Percentiles rank a stretch among this genome's conserved stretches.
phyloP scores from a whole-genome alignment of 192 early-diverging fungal genomes.

The Coemansia sp. region DNA sequence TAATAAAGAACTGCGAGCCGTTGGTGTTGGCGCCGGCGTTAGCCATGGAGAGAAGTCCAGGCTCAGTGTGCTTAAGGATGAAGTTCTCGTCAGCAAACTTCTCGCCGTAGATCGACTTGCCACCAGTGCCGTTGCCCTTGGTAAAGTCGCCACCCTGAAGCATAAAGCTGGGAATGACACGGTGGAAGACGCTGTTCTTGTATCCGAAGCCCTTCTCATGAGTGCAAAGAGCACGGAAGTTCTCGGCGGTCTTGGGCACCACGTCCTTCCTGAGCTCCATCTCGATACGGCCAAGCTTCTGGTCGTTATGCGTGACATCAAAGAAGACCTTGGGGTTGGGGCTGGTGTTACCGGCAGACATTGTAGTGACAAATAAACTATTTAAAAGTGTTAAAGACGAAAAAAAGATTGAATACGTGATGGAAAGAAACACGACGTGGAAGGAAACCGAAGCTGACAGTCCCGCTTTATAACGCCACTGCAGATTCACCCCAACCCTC shows the following conservation, averaged over 20 bases:
- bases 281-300: slow-evolving; percentile 26
- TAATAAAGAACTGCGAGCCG: slow-evolving; percentile 86
- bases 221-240: slow-evolving; percentile 77
- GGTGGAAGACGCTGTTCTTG: slow-evolving; percentile 83
- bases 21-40: slow-evolving; percentile 77
- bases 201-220: slow-evolving; percentile 58
- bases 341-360: background rate
- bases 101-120: slow-evolving; percentile 79
- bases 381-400: background rate
- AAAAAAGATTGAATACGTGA: background rate
- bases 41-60: slow-evolving; percentile 77
- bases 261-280: slow-evolving; percentile 69
- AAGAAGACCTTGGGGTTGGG: slow-evolving; percentile 52
- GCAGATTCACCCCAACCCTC: background rate
- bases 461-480: background rate
- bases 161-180: slow-evolving; percentile 87
- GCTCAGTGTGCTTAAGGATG: slow-evolving; percentile 64
- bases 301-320: slow-evolving; percentile 31
- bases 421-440: background rate
- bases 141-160: slow-evolving; percentile 90
- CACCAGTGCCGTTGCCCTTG: slow-evolving; percentile 76
- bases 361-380: background rate
- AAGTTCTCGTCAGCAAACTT: slow-evolving; percentile 84
- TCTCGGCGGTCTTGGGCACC: slow-evolving; percentile 95
- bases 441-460: background rate